These are phyloP conservation scores for Fusarium dlaminii DNA, from an alignment of 2,329 filamentous ascomycete species.

Conservation along the genomic window DNA sequence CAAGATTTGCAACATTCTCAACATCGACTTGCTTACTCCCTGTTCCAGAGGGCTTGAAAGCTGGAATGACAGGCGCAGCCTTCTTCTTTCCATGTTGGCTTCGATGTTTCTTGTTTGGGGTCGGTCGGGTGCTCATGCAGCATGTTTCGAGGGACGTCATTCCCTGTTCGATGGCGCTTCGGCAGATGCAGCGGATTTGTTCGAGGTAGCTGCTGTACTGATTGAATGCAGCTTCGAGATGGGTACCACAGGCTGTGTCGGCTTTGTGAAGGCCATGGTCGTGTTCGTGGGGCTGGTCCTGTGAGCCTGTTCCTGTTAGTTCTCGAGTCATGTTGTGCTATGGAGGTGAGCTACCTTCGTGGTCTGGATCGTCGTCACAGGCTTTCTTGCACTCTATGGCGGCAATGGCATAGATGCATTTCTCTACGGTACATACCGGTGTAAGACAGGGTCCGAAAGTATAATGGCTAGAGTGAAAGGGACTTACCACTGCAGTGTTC, in stretches of 20 bases:
- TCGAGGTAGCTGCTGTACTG: slow-evolving; percentile 50
- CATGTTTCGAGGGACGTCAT: slow-evolving; percentile 41
- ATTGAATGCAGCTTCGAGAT: slow-evolving; percentile 47
- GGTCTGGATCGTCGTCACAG: slow-evolving; percentile 1
- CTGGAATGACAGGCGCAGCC: rapidly evolving
- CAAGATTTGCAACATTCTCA: background rate
- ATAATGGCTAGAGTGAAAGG: rapidly evolving
- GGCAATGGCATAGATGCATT: slow-evolving; percentile 16
- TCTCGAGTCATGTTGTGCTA: rapidly evolving
- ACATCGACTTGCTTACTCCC: background rate
- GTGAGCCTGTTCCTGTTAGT: background rate
- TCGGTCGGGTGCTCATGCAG: slow-evolving; percentile 23
- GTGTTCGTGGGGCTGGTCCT: slow-evolving; percentile 1
- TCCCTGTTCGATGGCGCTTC: slow-evolving; percentile 43
- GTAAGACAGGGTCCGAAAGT: rapidly evolving
- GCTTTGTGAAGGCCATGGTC: background rate
- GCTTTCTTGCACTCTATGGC: slow-evolving; percentile 23
- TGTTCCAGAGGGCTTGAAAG: background rate
- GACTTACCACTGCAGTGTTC: background rate
- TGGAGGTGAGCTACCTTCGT: background rate
- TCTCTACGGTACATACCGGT: background rate
- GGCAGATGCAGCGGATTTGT: slow-evolving; percentile 51
- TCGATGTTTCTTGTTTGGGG: background rate
- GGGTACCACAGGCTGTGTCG: slow-evolving; percentile 44
- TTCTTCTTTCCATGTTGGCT: background rate